Evolutionary conservation across 108 stramenopile species (phyloP), one percentile per base, ranked within the genome.

Genomic region (Aurantiochytrium sp.): DNA sequence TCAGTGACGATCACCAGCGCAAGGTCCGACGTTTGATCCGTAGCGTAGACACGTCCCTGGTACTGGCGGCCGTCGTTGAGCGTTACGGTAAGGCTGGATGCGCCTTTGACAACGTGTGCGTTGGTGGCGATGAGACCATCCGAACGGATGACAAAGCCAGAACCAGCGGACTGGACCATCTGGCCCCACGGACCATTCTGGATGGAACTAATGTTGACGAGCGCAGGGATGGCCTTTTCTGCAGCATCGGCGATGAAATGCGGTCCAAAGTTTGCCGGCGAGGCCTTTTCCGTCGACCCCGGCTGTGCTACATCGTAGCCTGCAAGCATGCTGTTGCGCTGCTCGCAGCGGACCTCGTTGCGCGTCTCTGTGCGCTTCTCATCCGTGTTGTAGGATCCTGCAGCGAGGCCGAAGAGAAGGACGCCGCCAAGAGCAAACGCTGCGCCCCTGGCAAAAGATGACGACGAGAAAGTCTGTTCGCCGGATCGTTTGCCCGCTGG

Each of bases 41-140:
- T 72, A 6, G 89, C 89, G 44, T 91, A 72, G 25, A 94, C 73
- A 28, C 64, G 43, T n/a, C 91, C 93, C 18, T 55, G 47, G 58
- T 89, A 72, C 72, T 92, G 90, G 0, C 93, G 72, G 5, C 93
- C 93, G 72, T 93, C 93, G 14, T 89, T 91, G 18, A 94, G 90
- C 6, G 94, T 94, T 14, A 94, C 91, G 4, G 57, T 90, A 23
- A 94, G 69, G 28, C 87, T 88, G 8, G 35, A 89, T 18, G 60
- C 89, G 21, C 71, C 55, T n/a, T 44, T 59, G 58, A 94, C 92
- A 23, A 94, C 93, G 89, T 94, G 93, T 0, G 91, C 92, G 69
- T 94, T 94, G 25, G 93, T 94, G 44, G 93, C 92, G 58, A 94
- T 89, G 49, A 89, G 72, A 5, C 93, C 93, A 42, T 92, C 93